Evolutionary conservation across 73 alveolate species (phyloP), one percentile per base, ranked within the genome.

Genomic region (Paraurostyla sp.): DNA sequence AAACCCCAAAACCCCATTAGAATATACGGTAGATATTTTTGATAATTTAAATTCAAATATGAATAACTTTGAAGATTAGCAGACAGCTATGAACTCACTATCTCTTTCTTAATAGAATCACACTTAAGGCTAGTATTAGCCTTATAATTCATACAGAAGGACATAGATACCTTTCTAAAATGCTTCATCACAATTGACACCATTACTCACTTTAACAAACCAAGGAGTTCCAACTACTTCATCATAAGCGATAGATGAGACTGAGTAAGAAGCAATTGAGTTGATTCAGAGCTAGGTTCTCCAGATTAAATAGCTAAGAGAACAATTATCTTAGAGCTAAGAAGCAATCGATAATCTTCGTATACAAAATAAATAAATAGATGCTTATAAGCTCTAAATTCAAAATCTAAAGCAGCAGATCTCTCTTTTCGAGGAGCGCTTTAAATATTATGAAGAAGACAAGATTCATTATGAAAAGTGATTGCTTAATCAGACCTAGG

Each of bases 361-460:
- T 4, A 69, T 69, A 11, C 23, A 69, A 36, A 69, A 33, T 25
- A 69, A 69, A 69, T 23, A 69, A 25, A 69, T 69, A 16, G 84
- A 69, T 30, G 84, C 62, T 15, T 75, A 75, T 29, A 75, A 50
- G 58, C 33, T 46, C 35, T 38, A 75, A 75, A 75, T 75, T 6
- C 29, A 50, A 32, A 75, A 75, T 33, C 33, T 75, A 49, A 75
- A 75, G 27, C 75, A 75, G 69, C 52, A 75, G 41, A 29, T 75
- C 27, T 11, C 51, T n/a, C 33, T 75, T 13, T 75, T 49, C 25
- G 87, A 75, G 33, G 87, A 75, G 60, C 42, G 73, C 27, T 75
- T 75, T 50, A 75, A 75, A 29, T 75, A 46, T 30, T 75, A 75
- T 29, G 87, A 75, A 54, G 87, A 75, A 22, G 87, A 75, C 16